A percentile compares a stretch with the other conserved stretches of the same genome.
Conservation (phyloP, 352 stramenopile species). For the Pythium pyrilobum region DNA sequence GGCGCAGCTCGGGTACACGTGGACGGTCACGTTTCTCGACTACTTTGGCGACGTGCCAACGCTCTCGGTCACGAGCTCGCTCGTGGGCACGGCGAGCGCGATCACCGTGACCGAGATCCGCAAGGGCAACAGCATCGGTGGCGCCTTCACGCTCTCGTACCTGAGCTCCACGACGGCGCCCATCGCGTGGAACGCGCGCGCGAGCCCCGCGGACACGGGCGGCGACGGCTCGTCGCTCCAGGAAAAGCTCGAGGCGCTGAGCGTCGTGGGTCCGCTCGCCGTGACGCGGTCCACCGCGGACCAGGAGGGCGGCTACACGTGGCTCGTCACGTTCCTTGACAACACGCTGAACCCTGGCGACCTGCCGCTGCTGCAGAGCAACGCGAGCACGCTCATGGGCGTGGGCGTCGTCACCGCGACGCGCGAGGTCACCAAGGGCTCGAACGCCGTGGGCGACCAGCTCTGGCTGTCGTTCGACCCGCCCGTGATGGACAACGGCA, state of each 20-base stretch:
- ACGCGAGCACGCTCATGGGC: slow-evolving; percentile 29
- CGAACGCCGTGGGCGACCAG: slow-evolving; percentile 62
- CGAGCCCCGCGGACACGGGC: slow-evolving; percentile 25
- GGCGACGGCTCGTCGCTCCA: slow-evolving; percentile 59
- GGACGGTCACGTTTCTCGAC: slow-evolving; percentile 72
- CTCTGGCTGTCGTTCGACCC: slow-evolving; percentile 76
- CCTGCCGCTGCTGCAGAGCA: slow-evolving; percentile 38
- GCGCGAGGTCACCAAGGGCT: slow-evolving; percentile 55
- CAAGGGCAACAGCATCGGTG: slow-evolving; percentile 67
- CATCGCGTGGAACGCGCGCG: slow-evolving; percentile 45
- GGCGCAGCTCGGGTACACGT: slow-evolving; percentile 61
- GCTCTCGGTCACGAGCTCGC: slow-evolving; percentile 48
- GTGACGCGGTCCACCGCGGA: slow-evolving; percentile 40
- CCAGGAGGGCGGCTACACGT: slow-evolving; percentile 52
- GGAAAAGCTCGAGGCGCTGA: slow-evolving; percentile 65
- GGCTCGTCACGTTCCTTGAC: slow-evolving; percentile 76
- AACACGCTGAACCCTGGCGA: slow-evolving; percentile 58
- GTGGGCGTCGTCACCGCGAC: slow-evolving; percentile 38
- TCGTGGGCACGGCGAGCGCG: slow-evolving; percentile 51
- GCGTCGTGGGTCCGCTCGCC: slow-evolving; percentile 36
- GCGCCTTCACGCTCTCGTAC: slow-evolving; percentile 59
- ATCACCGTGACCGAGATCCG: slow-evolving; percentile 57
- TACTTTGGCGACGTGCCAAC: slow-evolving; percentile 62
- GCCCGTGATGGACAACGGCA: slow-evolving; percentile 53
- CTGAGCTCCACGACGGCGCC: slow-evolving; percentile 26